A percentile compares a stretch with the other conserved stretches of the same genome.
These are phyloP conservation scores for Gryganskiella cystojenkinii DNA, from an alignment of 192 early-diverging fungal species.

Conservation along the genomic window DNA sequence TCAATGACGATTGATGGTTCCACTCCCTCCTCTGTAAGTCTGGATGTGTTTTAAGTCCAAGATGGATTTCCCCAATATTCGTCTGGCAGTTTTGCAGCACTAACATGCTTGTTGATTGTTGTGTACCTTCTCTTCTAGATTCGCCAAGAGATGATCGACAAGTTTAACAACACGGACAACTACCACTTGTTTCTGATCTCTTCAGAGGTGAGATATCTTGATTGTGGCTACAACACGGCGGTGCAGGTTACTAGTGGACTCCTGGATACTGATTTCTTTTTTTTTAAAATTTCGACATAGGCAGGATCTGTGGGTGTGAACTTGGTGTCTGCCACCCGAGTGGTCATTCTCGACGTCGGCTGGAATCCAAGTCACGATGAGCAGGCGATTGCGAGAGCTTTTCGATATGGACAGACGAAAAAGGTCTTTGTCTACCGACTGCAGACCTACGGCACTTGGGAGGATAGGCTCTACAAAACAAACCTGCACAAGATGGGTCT, in stretches of 20 bases:
- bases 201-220: constrained; percentile 54
- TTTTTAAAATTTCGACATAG: constrained; percentile 4
- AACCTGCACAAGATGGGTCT: constrained; percentile 81
- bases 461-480: constrained; percentile 69
- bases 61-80: no score
- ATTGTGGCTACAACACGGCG: no score
- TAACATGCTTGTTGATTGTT: neutral
- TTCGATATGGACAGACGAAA: constrained; percentile 77
- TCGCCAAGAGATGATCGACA: constrained; percentile 70
- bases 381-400: constrained; percentile 77
- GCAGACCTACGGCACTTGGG: constrained; percentile 67
- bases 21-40: neutral
- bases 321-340: constrained; percentile 74
- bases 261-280: no score
- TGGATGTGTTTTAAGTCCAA: no score
- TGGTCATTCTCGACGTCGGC: constrained; percentile 78
- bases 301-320: constrained; percentile 67
- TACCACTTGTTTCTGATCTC: constrained; percentile 70
- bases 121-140: constrained; percentile 1
- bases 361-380: constrained; percentile 86
- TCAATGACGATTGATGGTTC: neutral
- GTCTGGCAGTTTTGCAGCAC: no score
- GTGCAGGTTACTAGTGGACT: no score
- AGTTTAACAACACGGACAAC: constrained; percentile 61
- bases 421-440: constrained; percentile 77